Percentiles rank a stretch among this genome's conserved stretches.
These are phyloP conservation scores for Cryptococcus sp. DNA, from an alignment of 1,284 basidiomycete species.

Conservation along the genomic window DNA sequence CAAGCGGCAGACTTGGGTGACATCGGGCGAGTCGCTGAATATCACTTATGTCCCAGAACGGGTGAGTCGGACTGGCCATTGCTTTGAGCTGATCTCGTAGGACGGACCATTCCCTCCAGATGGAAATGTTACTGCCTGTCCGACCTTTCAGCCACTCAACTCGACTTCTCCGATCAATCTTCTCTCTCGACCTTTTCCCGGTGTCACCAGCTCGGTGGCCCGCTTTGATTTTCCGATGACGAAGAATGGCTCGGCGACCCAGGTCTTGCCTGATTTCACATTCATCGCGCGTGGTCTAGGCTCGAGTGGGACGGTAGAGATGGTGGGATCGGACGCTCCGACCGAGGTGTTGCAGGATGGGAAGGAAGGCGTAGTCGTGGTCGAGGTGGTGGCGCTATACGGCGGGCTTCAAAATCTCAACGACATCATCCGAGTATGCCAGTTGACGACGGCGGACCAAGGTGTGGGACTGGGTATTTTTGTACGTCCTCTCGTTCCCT, in stretches of 20 bases:
- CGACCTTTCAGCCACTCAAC: slow-evolving; percentile 30
- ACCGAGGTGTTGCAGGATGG: slow-evolving; percentile 25
- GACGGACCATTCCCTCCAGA: slow-evolving; percentile 37
- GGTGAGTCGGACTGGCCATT: slow-evolving; percentile 13
- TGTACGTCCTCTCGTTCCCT: slow-evolving; percentile 27
- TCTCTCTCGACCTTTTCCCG: slow-evolving; percentile 31
- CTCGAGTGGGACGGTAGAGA: slow-evolving; percentile 37
- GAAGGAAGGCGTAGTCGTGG: slow-evolving; percentile 26
- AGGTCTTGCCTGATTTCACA: slow-evolving; percentile 23
- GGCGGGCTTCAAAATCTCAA: slow-evolving; percentile 20
- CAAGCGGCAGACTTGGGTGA: slow-evolving; percentile 11
- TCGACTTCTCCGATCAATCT: slow-evolving; percentile 16
- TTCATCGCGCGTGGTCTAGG: slow-evolving; percentile 39
- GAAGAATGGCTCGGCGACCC: slow-evolving; percentile 10
- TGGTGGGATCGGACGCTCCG: slow-evolving; percentile 37
- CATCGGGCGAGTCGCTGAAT: slow-evolving; percentile 17
- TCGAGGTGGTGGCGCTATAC: slow-evolving; percentile 41
- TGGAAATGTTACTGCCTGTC: slow-evolving; percentile 33
- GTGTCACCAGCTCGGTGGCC: slow-evolving; percentile 20
- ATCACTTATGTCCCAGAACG: slow-evolving; percentile 29
- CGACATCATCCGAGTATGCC: slow-evolving; percentile 33
- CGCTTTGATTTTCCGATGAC: slow-evolving; percentile 31
- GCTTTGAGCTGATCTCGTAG: slow-evolving; percentile 9
- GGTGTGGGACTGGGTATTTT: slow-evolving; percentile 41
- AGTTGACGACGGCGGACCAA: slow-evolving; percentile 26